Evolutionary conservation across 2,329 filamentous ascomycete genomes (phyloP).

Genomic region (Apiospora phragmitis): DNA sequence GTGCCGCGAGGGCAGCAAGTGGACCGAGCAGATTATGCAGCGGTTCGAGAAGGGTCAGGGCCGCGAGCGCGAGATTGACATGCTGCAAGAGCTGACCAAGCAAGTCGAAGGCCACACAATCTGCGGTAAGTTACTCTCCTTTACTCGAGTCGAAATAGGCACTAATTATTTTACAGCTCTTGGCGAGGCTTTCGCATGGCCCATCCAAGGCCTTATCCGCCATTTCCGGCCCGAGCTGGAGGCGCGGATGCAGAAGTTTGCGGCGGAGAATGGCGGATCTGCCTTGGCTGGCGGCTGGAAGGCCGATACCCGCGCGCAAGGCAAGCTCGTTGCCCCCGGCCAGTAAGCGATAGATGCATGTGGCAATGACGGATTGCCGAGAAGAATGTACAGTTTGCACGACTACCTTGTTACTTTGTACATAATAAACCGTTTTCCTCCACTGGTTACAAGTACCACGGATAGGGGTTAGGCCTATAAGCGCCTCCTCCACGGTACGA

Average conservation of each 20-base stretch:
- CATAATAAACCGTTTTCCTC: conserved; percentile 15
- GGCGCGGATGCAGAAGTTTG: conserved; percentile 81
- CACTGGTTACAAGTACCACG: not conserved
- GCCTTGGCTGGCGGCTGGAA: conserved; percentile 87
- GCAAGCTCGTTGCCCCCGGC: conserved; percentile 83
- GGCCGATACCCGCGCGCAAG: conserved; percentile 72
- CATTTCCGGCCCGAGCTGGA: conserved; percentile 97
- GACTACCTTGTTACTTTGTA: conserved; percentile 24
- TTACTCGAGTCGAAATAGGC: conserved; percentile 10
- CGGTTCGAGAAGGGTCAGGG: conserved; percentile 92
- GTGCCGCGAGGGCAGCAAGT: conserved; percentile 98
- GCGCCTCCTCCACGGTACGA: not conserved
- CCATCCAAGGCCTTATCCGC: conserved; percentile 94
- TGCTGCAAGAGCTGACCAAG: conserved; percentile 99
- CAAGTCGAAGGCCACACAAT: conserved; percentile 99
- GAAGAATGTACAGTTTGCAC: conserved; percentile 14
- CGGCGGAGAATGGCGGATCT: conserved; percentile 69
- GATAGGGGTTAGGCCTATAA: not conserved
- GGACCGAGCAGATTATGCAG: conserved; percentile 99
- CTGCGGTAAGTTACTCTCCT: conserved; percentile 67
- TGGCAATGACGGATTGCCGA: not conserved
- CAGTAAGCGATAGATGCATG: conserved; percentile 60
- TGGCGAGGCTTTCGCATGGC: conserved; percentile 98
- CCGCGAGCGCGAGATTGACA: conserved; percentile 91
- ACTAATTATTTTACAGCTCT: conserved; percentile 58